Evolutionary conservation across 331 rosid genomes (phyloP).

Genomic region (Acacia pycnantha): DNA sequence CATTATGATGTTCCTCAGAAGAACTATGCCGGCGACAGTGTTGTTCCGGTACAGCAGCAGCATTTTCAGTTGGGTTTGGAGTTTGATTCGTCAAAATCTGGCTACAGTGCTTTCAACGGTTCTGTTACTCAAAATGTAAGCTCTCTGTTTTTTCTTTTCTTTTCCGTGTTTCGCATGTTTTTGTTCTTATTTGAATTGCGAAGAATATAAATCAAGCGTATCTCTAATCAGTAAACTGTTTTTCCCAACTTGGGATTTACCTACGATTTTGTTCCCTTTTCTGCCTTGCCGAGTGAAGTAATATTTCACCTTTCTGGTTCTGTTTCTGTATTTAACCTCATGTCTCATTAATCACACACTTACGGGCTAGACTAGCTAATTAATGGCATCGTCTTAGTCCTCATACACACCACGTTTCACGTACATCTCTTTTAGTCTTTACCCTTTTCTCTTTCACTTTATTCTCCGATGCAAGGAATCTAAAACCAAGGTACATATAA

Average conservation of each 20-base stretch:
- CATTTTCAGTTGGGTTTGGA: constrained; percentile 63
- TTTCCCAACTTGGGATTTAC: not conserved
- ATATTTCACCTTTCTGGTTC: constrained; percentile 12
- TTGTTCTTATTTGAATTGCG: not conserved
- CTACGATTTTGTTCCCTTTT: not conserved
- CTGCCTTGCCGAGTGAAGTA: not conserved
- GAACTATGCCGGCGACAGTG: constrained; percentile 65
- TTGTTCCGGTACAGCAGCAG: constrained; percentile 71
- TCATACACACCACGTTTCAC: constrained; percentile 20
- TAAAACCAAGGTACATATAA: not conserved
- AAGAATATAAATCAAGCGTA: not conserved
- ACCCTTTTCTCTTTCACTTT: constrained; percentile 23
- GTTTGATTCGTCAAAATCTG: constrained; percentile 60
- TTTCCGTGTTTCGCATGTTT: not conserved
- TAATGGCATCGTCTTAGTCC: constrained; percentile 2
- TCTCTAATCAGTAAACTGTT: not conserved
- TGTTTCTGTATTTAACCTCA: not conserved
- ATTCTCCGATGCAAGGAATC: constrained; percentile 32
- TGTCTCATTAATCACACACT: not conserved
- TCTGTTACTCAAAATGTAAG: constrained; percentile 69
- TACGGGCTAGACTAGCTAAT: not conserved
- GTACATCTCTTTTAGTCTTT: constrained; percentile 14
- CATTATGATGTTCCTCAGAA: constrained; percentile 42
- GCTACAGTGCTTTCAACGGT: constrained; percentile 47
- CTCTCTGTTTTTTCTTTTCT: not conserved